Evolutionary conservation across 768 basidiomycete genomes (phyloP).

Genomic region (Calocybe gangraenosa): DNA sequence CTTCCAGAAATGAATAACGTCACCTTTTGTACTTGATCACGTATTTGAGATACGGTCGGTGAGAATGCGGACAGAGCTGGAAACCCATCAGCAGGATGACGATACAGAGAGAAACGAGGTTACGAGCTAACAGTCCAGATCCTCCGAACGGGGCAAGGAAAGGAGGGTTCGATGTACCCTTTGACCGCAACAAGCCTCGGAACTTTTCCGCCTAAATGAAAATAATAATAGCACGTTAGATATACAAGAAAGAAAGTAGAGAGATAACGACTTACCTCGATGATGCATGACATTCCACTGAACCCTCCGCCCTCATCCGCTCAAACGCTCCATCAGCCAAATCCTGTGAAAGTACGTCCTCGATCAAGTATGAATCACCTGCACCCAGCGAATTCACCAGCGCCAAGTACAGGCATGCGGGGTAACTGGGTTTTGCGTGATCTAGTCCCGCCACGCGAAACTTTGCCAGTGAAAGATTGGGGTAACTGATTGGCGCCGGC

Average conservation of each 20-base stretch:
- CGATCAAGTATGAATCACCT: conserved; percentile 61
- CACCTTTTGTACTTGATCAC: conserved; percentile 54
- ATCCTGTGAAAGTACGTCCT: conserved; percentile 52
- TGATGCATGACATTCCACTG: conserved; percentile 73
- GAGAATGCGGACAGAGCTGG: conserved; percentile 66
- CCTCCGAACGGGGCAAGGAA: no score
- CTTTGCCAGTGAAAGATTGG: neutral
- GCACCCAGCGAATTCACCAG: conserved; percentile 41
- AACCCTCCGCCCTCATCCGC: conserved; percentile 55
- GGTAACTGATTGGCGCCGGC: neutral
- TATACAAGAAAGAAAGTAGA: neutral
- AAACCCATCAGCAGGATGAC: conserved; percentile 78
- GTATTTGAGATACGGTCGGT: conserved; percentile 62
- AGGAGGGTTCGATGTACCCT: no score
- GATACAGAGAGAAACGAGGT: conserved; percentile 69
- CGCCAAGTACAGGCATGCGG: conserved; percentile 12
- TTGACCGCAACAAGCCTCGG: conserved; percentile 62
- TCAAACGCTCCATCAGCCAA: conserved; percentile 56
- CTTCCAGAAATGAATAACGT: no score
- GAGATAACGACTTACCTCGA: conserved; percentile 59
- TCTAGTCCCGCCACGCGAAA: neutral
- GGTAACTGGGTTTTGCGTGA: neutral
- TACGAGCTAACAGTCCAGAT: no score
- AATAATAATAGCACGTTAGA: neutral
- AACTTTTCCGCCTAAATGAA: conserved; percentile 63